Evolutionary conservation across 441 rosid species (phyloP).

Genomic region (Flueggea neowawraea): DNA sequence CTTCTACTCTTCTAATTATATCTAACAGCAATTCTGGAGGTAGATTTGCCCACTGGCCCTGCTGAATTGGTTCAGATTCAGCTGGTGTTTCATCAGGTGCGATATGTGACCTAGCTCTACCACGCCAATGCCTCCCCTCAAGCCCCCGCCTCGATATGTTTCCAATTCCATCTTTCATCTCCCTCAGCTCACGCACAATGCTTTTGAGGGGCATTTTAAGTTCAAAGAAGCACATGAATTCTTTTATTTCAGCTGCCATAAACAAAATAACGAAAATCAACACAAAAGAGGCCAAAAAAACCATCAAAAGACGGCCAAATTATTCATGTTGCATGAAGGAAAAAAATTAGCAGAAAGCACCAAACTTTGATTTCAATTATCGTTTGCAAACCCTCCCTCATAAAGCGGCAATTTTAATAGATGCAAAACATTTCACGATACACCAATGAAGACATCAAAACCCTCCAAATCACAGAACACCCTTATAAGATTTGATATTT

Average conservation of each 20-base stretch:
- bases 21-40: constrained; percentile 92
- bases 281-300: background rate
- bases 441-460: background rate
- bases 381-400: background rate
- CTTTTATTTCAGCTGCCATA: constrained; percentile 20
- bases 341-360: background rate
- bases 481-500: background rate
- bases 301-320: too few species aligned
- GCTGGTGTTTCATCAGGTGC: constrained; percentile 64
- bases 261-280: background rate
- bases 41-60: constrained; percentile 87
- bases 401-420: background rate
- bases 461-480: constrained; percentile 5
- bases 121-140: constrained; percentile 49
- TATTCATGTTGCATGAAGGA: background rate
- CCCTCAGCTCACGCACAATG: constrained; percentile 80
- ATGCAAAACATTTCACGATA: background rate
- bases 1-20: constrained; percentile 78
- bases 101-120: constrained; percentile 65
- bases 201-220: constrained; percentile 67
- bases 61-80: constrained; percentile 34
- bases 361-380: background rate
- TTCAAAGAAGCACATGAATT: constrained; percentile 24
- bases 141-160: constrained; percentile 61
- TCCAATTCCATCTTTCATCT: constrained; percentile 78